Base-by-base conservation (phyloP, 1,139 yeast genomes). In the Ogataea hybrid region DNA sequence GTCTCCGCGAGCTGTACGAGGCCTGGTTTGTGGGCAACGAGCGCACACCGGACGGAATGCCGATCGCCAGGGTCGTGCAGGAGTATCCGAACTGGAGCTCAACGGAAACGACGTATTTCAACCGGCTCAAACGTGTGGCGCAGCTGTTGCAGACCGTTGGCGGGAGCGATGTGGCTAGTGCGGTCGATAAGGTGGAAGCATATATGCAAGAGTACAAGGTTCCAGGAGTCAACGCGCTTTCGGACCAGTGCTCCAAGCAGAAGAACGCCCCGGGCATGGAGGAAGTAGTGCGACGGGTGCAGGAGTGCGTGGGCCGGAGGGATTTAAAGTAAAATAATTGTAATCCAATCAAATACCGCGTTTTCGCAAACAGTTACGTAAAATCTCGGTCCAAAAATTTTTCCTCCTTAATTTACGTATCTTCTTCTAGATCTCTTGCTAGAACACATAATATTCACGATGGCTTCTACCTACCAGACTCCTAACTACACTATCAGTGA, bases 401-500 rank as follows among this genome's bases (percentile, higher is more conserved):
- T 33, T 39, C 37, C 34, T 36, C 30, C 15, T 28, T 29, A 15
- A 21, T 39, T 25, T 39, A 28, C 37, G 34, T 33, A 39, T 39
- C 38, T 39, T 39, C 37, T 39, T 37, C 41, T 14, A 37, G 41
- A 28, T 37, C 42, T 30, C 27, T 11, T 25, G 5, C 32, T 30
- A 39, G 39, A 35, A 28, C 35, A 27, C 34, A 22, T 31, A 42
- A 37, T 39, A 33, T 39, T 39, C 42, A 33, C 10, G 28, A 48
- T 42, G 51, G 44, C 56, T 39, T 39, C 59, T 44, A 33, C 48
- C 28, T 60, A 59, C 53, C 51, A 54, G 50, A 50, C 65, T 41
- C 87, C 87, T 54, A 62, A 70, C 57, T 83, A 81, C 68, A 64
- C 88, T 51, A 66, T 79, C 52, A 67, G 75, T 51, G 92, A 84